phyloP scores from a whole-genome alignment of 176 grass and related monocot species.

The Dactylis glomerata region DNA sequence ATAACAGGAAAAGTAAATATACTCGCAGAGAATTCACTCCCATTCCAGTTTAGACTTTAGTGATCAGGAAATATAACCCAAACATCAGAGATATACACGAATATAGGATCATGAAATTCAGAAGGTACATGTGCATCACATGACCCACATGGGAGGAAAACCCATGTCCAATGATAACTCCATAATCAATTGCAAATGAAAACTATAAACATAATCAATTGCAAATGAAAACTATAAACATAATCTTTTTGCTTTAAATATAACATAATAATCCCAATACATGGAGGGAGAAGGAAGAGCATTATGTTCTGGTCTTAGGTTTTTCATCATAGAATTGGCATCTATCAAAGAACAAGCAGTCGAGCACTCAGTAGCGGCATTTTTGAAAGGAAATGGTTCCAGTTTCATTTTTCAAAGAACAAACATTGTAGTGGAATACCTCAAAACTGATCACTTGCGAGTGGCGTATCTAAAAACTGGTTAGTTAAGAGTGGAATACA shows the following conservation, averaged over 20 bases:
- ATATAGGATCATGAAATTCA: not conserved
- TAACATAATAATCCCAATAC: not conserved
- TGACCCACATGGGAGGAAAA: not conserved
- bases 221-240: not conserved
- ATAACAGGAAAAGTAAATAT: not conserved
- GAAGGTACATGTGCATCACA: slow-evolving; percentile 4
- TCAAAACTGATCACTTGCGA: not conserved
- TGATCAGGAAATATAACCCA: not conserved
- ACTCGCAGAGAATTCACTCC: not conserved
- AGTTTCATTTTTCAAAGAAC: not conserved
- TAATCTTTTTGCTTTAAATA: not conserved
- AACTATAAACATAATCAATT: not conserved
- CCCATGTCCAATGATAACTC: not conserved
- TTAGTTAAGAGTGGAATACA: not conserved
- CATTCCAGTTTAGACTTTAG: not conserved
- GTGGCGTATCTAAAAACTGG: not conserved
- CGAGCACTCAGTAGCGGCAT: not conserved
- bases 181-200: not conserved
- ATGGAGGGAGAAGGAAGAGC: not conserved
- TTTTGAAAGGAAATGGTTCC: not conserved
- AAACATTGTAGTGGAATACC: not conserved
- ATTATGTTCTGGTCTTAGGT: not conserved
- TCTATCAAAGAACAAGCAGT: not conserved
- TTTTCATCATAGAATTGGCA: not conserved
- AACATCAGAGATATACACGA: not conserved